A percentile compares a stretch with the other conserved stretches of the same genome.
Conservation (phyloP, 2,329 filamentous ascomycete species). For the Hymenoscyphus albidus region DNA sequence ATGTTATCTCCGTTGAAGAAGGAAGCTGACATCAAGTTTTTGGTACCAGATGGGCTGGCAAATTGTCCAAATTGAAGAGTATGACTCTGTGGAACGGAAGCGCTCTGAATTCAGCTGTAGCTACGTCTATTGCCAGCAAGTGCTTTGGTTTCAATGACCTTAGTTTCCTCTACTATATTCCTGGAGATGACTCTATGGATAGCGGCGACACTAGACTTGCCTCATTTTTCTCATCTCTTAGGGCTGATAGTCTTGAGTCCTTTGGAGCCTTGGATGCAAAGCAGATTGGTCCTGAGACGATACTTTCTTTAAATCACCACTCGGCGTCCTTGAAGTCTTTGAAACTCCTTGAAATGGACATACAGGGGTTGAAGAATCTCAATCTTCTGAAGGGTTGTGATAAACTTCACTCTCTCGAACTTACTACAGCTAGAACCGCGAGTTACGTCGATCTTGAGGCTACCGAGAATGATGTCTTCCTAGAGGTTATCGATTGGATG, state of each 20-base stretch:
- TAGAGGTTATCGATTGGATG: conserved; percentile 52
- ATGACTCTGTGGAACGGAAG: conserved; percentile 60
- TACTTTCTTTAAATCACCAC: conserved; percentile 51
- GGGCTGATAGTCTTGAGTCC: conserved; percentile 51
- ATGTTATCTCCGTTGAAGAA: background rate
- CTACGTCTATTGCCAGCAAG: conserved; percentile 49
- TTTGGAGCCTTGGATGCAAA: conserved; percentile 57
- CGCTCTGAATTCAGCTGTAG: conserved; percentile 52
- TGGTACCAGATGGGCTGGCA: conserved; percentile 50
- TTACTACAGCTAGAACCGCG: conserved; percentile 41
- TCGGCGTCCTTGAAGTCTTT: conserved; percentile 51
- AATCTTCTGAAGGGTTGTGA: conserved; percentile 47
- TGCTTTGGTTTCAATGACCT: conserved; percentile 61
- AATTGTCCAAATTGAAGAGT: conserved; percentile 53
- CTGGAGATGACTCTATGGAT: conserved; percentile 31
- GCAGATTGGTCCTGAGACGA: conserved; percentile 50
- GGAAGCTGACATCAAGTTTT: background rate
- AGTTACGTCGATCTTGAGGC: conserved; percentile 45
- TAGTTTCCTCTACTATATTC: conserved; percentile 47
- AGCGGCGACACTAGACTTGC: conserved; percentile 51
- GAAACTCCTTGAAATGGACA: conserved; percentile 45
- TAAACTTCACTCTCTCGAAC: conserved; percentile 44
- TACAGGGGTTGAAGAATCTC: conserved; percentile 46
- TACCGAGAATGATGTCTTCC: conserved; percentile 49
- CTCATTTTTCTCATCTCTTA: conserved; percentile 53